Base-by-base conservation (phyloP, 176 grass and related monocot species). In the Thinopyrum elongatum region DNA sequence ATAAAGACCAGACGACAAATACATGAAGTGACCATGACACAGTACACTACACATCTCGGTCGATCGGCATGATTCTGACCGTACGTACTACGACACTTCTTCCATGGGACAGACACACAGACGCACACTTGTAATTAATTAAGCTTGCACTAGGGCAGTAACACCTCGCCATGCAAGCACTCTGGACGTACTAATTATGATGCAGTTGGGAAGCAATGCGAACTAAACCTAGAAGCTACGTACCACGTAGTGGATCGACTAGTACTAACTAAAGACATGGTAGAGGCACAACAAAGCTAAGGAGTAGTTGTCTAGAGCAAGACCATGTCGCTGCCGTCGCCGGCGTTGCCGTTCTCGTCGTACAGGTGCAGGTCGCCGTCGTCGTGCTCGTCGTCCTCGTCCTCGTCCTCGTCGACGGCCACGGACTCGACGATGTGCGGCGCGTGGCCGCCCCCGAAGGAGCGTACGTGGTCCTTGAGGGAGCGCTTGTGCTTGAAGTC, bases 401-500 rank as follows among this genome's bases (percentile, higher is more conserved):
- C 90, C 2, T 82, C 90, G 6, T 63, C 87, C 8, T 88, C 89
- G 27, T n/a, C 87, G 11, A 66, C 22, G 33, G 78, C 39, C 13
- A 84, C 63, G 14, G 93, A 93, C 87, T 99, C 97, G 11, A 91
- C 44, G 28, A 96, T 93, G 81, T 99, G 97, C 1, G 97, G 94
- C 25, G 97, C 97, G 74, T 99, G 97, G 0, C 92, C 94, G 0
- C 91, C 88, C 13, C 95, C 95, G 31, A 98, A 98, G 16, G 95
- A 98, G 5, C 91, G 60, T 21, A 98, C 95, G 38, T 98, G 95
- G 86, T 95, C 93, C 80, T 98, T 98, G 80, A 98, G 93, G 1
- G 95, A 98, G 17, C 95, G 86, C 80, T 98, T 98, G 87, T 98
- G 95, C 89, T 90, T 95, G 83, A 98, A 98, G 84, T 98, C 89